Evolutionary conservation across 164 flowering plant genomes (phyloP).

Genomic region (Hamamelis virginiana): DNA sequence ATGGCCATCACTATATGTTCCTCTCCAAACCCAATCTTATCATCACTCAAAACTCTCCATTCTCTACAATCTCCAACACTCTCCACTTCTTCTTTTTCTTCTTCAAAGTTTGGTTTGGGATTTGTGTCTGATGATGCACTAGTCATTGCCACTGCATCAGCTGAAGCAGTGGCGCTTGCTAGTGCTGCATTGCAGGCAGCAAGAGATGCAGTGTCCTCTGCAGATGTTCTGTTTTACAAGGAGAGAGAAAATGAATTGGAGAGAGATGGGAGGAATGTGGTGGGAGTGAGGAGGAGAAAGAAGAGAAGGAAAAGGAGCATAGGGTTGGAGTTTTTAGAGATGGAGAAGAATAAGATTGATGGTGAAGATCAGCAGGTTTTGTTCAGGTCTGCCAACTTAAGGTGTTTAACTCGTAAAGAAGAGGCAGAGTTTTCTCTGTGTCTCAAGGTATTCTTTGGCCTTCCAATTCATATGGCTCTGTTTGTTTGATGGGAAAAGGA

Average conservation of each 20-base stretch:
- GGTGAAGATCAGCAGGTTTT: neutral
- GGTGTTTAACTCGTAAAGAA: slow-evolving; percentile 31
- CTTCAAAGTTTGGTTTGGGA: neutral
- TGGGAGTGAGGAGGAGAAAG: slow-evolving; percentile 24
- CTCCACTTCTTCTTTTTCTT: neutral
- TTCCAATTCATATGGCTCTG: neutral
- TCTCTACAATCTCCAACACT: slow-evolving; percentile 2
- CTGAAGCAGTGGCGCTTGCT: slow-evolving; percentile 17
- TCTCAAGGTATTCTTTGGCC: slow-evolving; percentile 41
- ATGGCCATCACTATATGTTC: slow-evolving; percentile 20
- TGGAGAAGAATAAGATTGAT: slow-evolving; percentile 1
- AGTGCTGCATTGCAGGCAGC: slow-evolving; percentile 11
- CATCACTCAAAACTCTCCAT: slow-evolving; percentile 5
- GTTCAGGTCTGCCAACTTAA: slow-evolving; percentile 3
- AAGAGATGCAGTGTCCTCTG: slow-evolving; percentile 11
- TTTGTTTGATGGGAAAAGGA: neutral
- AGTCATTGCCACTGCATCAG: slow-evolving; percentile 5
- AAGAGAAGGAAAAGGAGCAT: slow-evolving; percentile 35
- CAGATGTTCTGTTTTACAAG: slow-evolving; percentile 4
- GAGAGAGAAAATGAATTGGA: slow-evolving; percentile 11
- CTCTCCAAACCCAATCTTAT: slow-evolving; percentile 7
- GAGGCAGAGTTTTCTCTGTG: slow-evolving; percentile 45
- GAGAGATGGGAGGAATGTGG: slow-evolving; percentile 1
- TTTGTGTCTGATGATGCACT: slow-evolving; percentile 17
- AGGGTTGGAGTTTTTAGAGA: slow-evolving; percentile 9